Evolutionary conservation across 805 yeast genomes (phyloP), one percentile per base, ranked within the genome.

Genomic region (Cyberlindnera saturnus): DNA sequence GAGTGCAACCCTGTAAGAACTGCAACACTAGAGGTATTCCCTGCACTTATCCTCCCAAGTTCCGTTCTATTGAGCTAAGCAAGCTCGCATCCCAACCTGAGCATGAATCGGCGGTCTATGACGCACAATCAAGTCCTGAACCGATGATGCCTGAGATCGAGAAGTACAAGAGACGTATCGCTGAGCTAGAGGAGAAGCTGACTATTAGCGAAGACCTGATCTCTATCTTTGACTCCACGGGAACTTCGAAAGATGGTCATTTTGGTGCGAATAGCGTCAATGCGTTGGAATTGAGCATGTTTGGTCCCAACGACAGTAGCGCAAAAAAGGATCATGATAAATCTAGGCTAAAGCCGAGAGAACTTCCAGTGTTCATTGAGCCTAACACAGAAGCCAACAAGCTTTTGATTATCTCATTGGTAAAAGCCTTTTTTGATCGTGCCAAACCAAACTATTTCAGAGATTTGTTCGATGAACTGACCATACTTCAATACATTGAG

Each of bases 181-280:
- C 26, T 18, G 58, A 53, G 14, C 30, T 55, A n/a, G 58, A 56
- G 40, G 31, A 39, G 14, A 52, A 46, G 18, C 28, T 56, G 14
- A 45, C 39, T 4, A 32, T 36, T 1, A 47, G 51, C 3, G 50
- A 53, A 16, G 60, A 53, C 17, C 29, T 55, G 33, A 44, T 56
- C 5, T 56, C 60, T 1, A 53, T 53, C 9, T 53, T 56, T 41
- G 58, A 56, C 34, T 48, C 56, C 0, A 40, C 40, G 20, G 55
- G 51, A 2, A 32, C 26, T 4, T 37, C 48, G 3, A 29, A 18
- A 13, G 26, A 23, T 2, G 46, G 44, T 14, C 45, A 46, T 34
- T 50, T 44, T 32, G 55, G 53, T 17, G 40, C 40, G 0, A 38
- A 46, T 26, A 46, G 53, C 13, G 28, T 56, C 5, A 29, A 32